phyloP scores from a whole-genome alignment of 495 filamentous ascomycete genomes.

The Aspergillus biplanus region DNA sequence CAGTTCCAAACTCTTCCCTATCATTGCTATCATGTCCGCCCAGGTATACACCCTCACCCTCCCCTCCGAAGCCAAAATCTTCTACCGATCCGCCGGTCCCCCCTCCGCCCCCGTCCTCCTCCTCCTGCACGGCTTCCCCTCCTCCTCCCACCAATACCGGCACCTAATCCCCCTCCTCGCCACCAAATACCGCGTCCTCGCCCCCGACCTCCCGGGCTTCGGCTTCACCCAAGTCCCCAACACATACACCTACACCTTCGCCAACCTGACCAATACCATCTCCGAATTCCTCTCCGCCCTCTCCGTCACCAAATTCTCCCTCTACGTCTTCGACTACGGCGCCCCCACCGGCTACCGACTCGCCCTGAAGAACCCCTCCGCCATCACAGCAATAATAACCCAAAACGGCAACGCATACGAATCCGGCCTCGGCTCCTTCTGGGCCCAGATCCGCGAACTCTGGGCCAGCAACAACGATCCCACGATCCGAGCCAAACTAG shows the following conservation, averaged over 20 bases:
- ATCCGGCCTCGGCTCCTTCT: slow-evolving; percentile 62
- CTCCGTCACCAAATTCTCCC: slow-evolving; percentile 48
- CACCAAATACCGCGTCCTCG: slow-evolving; percentile 54
- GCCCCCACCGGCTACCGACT: slow-evolving; percentile 60
- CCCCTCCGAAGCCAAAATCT: slow-evolving; percentile 39
- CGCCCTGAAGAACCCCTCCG: slow-evolving; percentile 51
- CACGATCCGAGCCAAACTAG: slow-evolving; percentile 44
- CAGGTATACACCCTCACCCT: too few species aligned
- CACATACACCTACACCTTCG: slow-evolving; percentile 57
- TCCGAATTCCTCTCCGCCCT: slow-evolving; percentile 50
- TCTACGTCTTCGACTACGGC: slow-evolving; percentile 73
- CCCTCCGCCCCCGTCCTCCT: slow-evolving; percentile 50
- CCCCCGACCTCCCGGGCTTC: slow-evolving; percentile 66
- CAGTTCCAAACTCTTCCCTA: too few species aligned
- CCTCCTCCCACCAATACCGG: slow-evolving; percentile 64
- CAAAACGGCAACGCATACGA: slow-evolving; percentile 70
- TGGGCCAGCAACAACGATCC: slow-evolving; percentile 48
- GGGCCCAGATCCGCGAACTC: slow-evolving; percentile 50
- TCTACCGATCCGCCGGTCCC: slow-evolving; percentile 56
- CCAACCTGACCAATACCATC: slow-evolving; percentile 50
- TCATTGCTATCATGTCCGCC: too few species aligned
- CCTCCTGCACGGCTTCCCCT: slow-evolving; percentile 67
- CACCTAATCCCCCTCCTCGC: slow-evolving; percentile 63
- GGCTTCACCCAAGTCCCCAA: slow-evolving; percentile 57
- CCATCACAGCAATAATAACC: slow-evolving; percentile 56